Evolutionary conservation across 129 eudicot species (phyloP).

Genomic region (Cynara cardunculus): DNA sequence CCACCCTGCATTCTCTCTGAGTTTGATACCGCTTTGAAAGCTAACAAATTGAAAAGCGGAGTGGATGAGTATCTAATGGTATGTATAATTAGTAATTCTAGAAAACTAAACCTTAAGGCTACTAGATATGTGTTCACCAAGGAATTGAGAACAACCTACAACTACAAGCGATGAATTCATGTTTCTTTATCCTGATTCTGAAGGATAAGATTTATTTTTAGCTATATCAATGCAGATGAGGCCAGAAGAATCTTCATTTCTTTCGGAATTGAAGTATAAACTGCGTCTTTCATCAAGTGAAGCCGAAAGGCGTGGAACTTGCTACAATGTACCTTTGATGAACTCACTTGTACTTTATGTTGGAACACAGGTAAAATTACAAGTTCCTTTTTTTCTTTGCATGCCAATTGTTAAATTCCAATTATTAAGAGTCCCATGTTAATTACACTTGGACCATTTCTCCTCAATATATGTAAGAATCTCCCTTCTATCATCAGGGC

Average conservation of each 20-base stretch:
- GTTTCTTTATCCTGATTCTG: neutral
- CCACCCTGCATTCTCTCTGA: slow-evolving; percentile 61
- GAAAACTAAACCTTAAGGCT: neutral
- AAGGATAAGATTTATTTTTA: neutral
- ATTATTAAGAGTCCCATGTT: neutral
- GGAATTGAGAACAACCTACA: neutral
- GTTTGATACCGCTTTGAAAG: slow-evolving; percentile 60
- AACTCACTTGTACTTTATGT: slow-evolving; percentile 95
- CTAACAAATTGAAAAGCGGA: slow-evolving; percentile 53
- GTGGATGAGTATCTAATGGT: slow-evolving; percentile 73
- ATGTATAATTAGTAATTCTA: neutral
- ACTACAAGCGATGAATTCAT: neutral
- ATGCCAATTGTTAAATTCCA: neutral
- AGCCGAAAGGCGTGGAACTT: slow-evolving; percentile 75
- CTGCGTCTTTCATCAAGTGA: slow-evolving; percentile 73
- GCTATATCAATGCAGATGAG: slow-evolving; percentile 43
- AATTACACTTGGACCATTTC: neutral
- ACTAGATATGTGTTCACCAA: neutral
- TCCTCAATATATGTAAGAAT: neutral
- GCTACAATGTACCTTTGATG: slow-evolving; percentile 87
- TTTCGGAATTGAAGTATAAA: slow-evolving; percentile 75
- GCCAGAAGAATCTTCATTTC: slow-evolving; percentile 69
- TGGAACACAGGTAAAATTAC: slow-evolving; percentile 74
- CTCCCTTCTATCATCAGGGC: no score
- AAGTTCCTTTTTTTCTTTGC: neutral